phyloP scores from a whole-genome alignment of 176 grass and related monocot species.

The Musa beccarii region DNA sequence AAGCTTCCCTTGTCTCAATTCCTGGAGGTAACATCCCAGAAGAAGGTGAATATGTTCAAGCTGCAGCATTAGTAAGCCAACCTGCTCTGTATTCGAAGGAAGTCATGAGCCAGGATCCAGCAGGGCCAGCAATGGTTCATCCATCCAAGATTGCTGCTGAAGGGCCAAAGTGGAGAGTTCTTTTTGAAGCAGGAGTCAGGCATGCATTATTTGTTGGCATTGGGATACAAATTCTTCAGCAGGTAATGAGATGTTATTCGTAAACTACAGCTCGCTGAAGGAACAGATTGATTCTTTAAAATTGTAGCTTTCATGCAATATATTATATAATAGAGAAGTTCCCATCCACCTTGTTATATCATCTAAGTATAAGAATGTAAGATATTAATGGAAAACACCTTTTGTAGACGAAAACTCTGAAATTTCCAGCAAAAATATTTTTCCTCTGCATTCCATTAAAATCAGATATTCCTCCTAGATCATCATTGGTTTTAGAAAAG shows the following conservation, averaged over 20 bases:
- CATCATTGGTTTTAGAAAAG: too few relatives aligned
- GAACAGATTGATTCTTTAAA: background rate
- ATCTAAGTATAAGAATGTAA: too few relatives aligned
- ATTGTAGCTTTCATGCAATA: background rate
- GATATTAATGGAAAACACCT: too few relatives aligned
- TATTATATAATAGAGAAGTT: background rate
- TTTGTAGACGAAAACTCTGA: too few relatives aligned
- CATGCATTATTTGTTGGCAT: conserved; percentile 56
- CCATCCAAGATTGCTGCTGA: conserved; percentile 25
- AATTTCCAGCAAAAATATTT: too few relatives aligned
- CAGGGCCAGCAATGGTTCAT: conserved; percentile 40
- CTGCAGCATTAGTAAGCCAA: conserved; percentile 58
- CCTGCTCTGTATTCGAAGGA: conserved; percentile 68
- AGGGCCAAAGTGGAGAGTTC: conserved; percentile 38
- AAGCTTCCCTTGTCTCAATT: conserved; percentile 29
- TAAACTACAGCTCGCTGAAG: background rate
- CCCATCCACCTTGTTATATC: too few relatives aligned
- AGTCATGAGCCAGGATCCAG: conserved; percentile 26
- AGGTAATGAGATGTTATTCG: conserved; percentile 16
- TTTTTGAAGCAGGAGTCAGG: conserved; percentile 47
- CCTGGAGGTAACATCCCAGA: background rate
- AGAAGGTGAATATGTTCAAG: conserved; percentile 41
- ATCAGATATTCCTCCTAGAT: too few relatives aligned
- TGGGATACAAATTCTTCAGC: conserved; percentile 65
- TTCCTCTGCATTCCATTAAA: too few relatives aligned